phyloP scores from a whole-genome alignment of 176 grass and related monocot species.

The Zea luxurians region DNA sequence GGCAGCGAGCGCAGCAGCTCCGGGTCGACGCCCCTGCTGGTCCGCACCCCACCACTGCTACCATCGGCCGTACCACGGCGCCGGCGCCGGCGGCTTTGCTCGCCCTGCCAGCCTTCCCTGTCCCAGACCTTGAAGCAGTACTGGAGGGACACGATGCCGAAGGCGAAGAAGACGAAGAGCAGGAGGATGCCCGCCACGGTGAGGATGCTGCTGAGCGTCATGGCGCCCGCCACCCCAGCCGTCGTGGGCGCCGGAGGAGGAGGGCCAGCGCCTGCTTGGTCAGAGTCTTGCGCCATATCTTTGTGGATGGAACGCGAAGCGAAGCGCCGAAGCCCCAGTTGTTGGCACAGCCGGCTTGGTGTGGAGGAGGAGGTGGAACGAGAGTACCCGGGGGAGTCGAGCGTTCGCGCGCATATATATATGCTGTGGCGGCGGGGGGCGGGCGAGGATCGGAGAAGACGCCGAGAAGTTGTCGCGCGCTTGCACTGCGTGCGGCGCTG shows the following conservation, averaged over 20 bases:
- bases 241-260: too few relatives aligned
- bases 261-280: too few relatives aligned
- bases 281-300: too few relatives aligned
- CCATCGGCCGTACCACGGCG: background rate
- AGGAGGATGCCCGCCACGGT: background rate
- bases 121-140: background rate
- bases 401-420: too few relatives aligned
- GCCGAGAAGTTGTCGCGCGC: background rate
- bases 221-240: too few relatives aligned
- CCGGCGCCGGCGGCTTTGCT: background rate
- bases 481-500: background rate
- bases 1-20: conserved; percentile 49
- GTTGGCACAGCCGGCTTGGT: too few relatives aligned
- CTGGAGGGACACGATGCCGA: conserved; percentile 21
- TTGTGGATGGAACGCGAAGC: too few relatives aligned
- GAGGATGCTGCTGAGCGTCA: background rate
- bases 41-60: background rate
- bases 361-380: background rate
- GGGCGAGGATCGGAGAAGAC: background rate
- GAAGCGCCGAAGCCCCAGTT: too few relatives aligned
- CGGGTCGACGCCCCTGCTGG: conserved; percentile 7
- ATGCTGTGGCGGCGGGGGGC: background rate
- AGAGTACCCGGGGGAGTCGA: too few relatives aligned
- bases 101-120: background rate
- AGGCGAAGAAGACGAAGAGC: conserved; percentile 19